A percentile compares a stretch with the other conserved stretches of the same genome.
Evolutionary conservation across 352 stramenopile genomes (phyloP).

Genomic region (Phytophthora chlamydospora): DNA sequence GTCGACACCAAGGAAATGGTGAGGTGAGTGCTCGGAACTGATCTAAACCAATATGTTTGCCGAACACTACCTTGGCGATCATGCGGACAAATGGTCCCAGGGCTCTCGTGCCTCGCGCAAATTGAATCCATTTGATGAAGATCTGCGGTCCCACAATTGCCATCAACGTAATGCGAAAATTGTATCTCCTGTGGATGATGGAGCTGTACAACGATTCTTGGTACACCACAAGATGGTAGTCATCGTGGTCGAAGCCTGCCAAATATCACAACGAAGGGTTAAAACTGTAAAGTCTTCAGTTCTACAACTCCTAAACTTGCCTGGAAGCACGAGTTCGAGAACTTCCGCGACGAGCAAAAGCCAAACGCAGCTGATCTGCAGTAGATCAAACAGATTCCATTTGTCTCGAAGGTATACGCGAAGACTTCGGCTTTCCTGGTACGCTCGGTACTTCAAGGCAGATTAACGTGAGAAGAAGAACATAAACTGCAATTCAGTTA

Average conservation of each 20-base stretch:
- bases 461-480: background rate
- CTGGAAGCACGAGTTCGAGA: constrained; percentile 40
- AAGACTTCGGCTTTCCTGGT: constrained; percentile 57
- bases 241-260: constrained; percentile 24
- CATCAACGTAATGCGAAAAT: constrained; percentile 79
- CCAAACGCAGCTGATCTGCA: constrained; percentile 80
- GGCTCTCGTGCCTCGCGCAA: constrained; percentile 66
- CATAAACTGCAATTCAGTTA: background rate
- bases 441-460: constrained; percentile 41
- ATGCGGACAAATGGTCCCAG: constrained; percentile 84
- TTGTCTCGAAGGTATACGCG: constrained; percentile 69
- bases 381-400: constrained; percentile 81
- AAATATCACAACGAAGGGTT: background rate
- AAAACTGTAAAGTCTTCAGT: too few relatives aligned
- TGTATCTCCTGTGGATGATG: constrained; percentile 64
- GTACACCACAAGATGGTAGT: constrained; percentile 63
- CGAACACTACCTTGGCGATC: constrained; percentile 72
- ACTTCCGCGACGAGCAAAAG: constrained; percentile 62
- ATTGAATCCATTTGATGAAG: constrained; percentile 86
- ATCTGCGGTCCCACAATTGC: constrained; percentile 80
- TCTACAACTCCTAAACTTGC: constrained; percentile 1
- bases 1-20: background rate
- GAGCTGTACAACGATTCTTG: constrained; percentile 69
- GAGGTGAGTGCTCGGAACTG: background rate
- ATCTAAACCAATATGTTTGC: background rate